These are phyloP conservation scores for Alternaria longipes DNA, from an alignment of 2,329 filamentous ascomycete species.

Conservation along the genomic window DNA sequence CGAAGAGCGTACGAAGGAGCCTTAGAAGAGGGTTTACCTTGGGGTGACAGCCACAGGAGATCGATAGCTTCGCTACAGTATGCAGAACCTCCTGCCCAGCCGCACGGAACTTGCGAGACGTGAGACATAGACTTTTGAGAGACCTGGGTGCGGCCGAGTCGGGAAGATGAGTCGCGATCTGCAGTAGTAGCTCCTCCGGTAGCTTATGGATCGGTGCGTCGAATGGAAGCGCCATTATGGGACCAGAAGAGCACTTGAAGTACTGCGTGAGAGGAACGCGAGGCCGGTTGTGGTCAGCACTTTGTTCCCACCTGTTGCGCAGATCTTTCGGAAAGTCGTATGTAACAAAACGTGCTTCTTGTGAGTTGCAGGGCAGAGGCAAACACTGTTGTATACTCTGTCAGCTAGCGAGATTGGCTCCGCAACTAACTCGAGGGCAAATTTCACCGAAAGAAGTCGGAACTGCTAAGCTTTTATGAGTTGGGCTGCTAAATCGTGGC, in stretches of 20 bases:
- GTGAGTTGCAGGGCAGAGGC: not conserved
- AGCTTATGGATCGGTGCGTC: slow-evolving; percentile 19
- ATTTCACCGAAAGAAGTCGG: not conserved
- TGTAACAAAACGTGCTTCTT: not conserved
- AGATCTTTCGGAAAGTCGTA: not conserved
- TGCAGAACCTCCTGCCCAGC: slow-evolving; percentile 32
- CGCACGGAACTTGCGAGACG: slow-evolving; percentile 27
- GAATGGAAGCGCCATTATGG: not conserved
- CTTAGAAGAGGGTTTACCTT: slow-evolving; percentile 28
- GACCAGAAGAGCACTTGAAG: not conserved
- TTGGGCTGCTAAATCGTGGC: not conserved
- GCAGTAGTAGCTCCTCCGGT: slow-evolving; percentile 34
- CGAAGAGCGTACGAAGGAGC: slow-evolving; percentile 33
- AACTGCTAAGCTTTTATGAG: not conserved
- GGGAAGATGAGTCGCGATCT: slow-evolving; percentile 24
- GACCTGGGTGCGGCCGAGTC: slow-evolving; percentile 20
- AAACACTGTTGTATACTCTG: not conserved
- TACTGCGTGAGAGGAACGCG: not conserved
- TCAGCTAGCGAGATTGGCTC: not conserved
- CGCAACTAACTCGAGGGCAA: not conserved
- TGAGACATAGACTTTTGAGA: slow-evolving; percentile 27
- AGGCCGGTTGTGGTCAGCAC: not conserved
- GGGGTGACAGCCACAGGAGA: slow-evolving; percentile 27
- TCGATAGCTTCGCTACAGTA: slow-evolving; percentile 22
- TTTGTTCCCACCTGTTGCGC: not conserved